Conservation (phyloP, 306 rosid species). For the Oemleria cerasiformis region DNA sequence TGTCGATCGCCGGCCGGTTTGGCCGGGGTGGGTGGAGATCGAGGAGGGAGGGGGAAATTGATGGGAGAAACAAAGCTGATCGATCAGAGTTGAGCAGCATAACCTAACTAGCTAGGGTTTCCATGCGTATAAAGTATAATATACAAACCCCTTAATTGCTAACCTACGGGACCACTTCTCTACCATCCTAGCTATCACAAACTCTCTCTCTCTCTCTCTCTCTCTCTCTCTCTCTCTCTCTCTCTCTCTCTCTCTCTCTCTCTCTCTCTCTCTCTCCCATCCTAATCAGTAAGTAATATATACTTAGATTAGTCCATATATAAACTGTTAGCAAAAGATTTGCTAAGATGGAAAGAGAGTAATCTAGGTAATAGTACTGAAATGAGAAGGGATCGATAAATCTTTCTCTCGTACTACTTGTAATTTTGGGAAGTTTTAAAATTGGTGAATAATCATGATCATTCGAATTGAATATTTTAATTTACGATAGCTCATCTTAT, state of each 20-base stretch:
- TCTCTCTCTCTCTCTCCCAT: neutral
- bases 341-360: neutral
- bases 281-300: no score
- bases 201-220: neutral
- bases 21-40: no score
- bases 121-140: neutral
- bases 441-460: no score
- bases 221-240: no score
- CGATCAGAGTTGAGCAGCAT: neutral
- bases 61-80: neutral
- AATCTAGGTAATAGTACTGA: neutral
- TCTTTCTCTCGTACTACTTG: no score
- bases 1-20: no score
- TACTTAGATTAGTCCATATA: neutral
- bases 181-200: neutral
- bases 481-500: no score
- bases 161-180: neutral
- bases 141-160: neutral
- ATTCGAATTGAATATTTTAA: no score
- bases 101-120: slow-evolving; percentile 4
- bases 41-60: no score
- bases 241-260: no score
- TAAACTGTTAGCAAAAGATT: neutral
- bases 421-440: no score
- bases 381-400: no score